Percentiles rank a stretch among this genome's conserved stretches.
phyloP scores from a whole-genome alignment of 345 rosid species.

The Rhodamnia rubescens region DNA sequence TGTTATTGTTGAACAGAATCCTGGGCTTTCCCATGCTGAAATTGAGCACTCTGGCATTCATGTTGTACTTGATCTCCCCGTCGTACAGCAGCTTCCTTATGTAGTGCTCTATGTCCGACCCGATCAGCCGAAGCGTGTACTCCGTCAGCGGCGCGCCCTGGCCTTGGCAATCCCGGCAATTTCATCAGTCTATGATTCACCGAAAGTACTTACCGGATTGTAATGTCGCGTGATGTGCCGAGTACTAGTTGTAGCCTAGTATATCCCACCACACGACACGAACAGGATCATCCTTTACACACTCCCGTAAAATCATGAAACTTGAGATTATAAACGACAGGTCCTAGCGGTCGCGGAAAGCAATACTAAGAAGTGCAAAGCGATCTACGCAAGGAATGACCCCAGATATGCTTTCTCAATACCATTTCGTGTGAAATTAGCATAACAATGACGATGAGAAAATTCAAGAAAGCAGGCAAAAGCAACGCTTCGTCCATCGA shows the following conservation, averaged over 20 bases:
- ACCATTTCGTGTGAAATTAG: background rate
- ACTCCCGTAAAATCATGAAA: background rate
- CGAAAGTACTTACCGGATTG: background rate
- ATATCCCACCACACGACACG: background rate
- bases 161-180: background rate
- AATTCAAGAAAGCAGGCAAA: background rate
- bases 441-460: background rate
- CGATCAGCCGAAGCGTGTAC: constrained; percentile 76
- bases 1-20: constrained; percentile 32
- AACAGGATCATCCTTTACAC: background rate
- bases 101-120: constrained; percentile 88
- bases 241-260: background rate
- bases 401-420: background rate
- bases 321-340: background rate
- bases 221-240: background rate
- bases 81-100: constrained; percentile 76
- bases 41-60: constrained; percentile 68
- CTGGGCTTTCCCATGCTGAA: constrained; percentile 93
- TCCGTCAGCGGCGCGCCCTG: constrained; percentile 95
- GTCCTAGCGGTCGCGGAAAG: background rate
- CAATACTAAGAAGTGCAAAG: background rate
- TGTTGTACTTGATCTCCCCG: constrained; percentile 85
- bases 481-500: background rate
- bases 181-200: background rate
- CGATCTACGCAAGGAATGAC: background rate